A percentile compares a stretch with the other conserved stretches of the same genome.
These are phyloP conservation scores for Xerocomellus chrysenteron DNA, from an alignment of 768 basidiomycete genomes.

Conservation along the genomic window DNA sequence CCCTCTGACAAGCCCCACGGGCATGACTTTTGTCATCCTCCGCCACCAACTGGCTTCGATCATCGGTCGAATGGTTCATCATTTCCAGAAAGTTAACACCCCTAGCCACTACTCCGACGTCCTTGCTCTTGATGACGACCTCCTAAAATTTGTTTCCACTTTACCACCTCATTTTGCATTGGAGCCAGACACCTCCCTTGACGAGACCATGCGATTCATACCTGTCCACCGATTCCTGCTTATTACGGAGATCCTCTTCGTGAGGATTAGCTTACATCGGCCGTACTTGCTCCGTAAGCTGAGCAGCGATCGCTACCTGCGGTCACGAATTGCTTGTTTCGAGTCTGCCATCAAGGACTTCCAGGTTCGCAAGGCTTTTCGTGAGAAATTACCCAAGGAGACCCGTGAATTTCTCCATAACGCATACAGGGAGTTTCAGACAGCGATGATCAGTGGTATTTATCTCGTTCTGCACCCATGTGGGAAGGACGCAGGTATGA, in stretches of 20 bases:
- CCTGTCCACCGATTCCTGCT: conserved; percentile 87
- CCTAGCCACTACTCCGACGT: conserved; percentile 84
- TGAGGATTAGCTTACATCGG: conserved; percentile 80
- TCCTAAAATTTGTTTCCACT: conserved; percentile 69
- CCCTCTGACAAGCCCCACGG: conserved; percentile 70
- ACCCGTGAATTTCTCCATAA: conserved; percentile 71
- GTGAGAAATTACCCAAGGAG: conserved; percentile 59
- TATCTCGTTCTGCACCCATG: conserved; percentile 79
- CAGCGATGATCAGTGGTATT: conserved; percentile 87
- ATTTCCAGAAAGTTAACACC: conserved; percentile 84
- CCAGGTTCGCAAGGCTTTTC: conserved; percentile 69
- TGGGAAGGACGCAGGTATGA: conserved; percentile 62
- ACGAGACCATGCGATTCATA: conserved; percentile 62
- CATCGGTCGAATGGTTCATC: conserved; percentile 88
- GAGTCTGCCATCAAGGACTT: conserved; percentile 89
- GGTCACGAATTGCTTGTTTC: conserved; percentile 84
- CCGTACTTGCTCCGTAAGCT: conserved; percentile 81
- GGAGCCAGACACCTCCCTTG: conserved; percentile 75
- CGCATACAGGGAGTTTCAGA: conserved; percentile 85
- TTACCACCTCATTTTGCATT: conserved; percentile 80
- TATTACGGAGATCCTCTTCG: conserved; percentile 85
- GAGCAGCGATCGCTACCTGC: conserved; percentile 74
- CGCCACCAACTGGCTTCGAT: conserved; percentile 79
- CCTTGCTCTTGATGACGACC: conserved; percentile 75
- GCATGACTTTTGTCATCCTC: conserved; percentile 85